Evolutionary conservation across 139 green algal genomes (phyloP).

Genomic region (Coelastrella sp.): DNA sequence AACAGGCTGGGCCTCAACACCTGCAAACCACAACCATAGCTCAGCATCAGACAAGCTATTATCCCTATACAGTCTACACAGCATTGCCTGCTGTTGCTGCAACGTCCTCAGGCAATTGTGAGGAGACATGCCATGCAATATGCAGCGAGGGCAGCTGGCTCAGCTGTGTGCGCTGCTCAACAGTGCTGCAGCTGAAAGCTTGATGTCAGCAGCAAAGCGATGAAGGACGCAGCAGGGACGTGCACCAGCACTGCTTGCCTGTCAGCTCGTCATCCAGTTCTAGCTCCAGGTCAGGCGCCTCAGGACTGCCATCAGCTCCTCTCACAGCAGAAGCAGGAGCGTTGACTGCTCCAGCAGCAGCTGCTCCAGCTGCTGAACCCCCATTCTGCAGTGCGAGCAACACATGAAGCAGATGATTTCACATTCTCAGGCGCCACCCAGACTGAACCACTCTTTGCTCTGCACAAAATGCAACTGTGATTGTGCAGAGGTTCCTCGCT

Average conservation of each 20-base stretch:
- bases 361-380: background rate
- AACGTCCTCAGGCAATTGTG: background rate
- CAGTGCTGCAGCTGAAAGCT: background rate
- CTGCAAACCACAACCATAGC: background rate
- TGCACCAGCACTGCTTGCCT: background rate
- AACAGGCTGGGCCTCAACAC: background rate
- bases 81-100: background rate
- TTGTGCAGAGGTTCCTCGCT: no score
- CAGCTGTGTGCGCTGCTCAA: no score
- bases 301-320: slow-evolving; percentile 10
- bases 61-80: no score
- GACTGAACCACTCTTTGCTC: no score
- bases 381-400: slow-evolving; percentile 7
- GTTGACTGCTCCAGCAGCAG: background rate
- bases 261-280: slow-evolving; percentile 27
- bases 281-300: slow-evolving; percentile 38
- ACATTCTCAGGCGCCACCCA: background rate
- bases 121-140: no score
- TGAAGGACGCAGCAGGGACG: no score
- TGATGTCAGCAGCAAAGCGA: no score
- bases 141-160: no score
- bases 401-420: background rate
- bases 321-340: background rate
- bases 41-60: no score
- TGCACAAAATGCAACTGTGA: no score